phyloP scores from a whole-genome alignment of 2,329 filamentous ascomycete species.

The Zasmidium cellare region DNA sequence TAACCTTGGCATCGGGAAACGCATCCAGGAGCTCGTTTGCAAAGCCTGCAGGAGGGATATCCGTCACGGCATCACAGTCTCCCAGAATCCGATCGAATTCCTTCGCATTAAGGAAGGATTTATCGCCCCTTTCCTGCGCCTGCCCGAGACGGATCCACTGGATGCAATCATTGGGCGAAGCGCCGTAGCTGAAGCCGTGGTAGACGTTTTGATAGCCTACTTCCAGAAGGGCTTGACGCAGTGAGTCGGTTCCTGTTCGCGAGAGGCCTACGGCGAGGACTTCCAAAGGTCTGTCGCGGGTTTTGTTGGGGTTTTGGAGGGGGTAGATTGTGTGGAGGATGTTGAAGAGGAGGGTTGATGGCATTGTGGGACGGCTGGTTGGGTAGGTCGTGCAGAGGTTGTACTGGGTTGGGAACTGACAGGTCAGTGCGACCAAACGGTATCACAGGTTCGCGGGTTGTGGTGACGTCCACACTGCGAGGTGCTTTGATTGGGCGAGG shows the following conservation, averaged over 20 bases:
- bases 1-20: constrained; percentile 17
- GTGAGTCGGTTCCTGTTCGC: constrained; percentile 27
- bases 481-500: no score
- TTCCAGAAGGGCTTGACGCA: constrained; percentile 19
- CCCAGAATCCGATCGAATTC: background rate
- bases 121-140: background rate
- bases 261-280: constrained; percentile 25
- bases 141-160: background rate
- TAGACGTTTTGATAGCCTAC: constrained; percentile 24
- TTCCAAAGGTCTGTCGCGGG: constrained; percentile 13
- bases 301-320: background rate
- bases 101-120: background rate
- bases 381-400: background rate
- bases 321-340: background rate
- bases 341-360: background rate
- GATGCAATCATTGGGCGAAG: background rate
- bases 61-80: constrained; percentile 6
- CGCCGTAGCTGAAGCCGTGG: constrained; percentile 12
- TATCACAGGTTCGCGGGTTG: no score
- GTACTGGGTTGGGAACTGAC: background rate
- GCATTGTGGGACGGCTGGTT: no score
- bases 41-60: constrained; percentile 17
- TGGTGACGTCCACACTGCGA: no score
- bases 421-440: no score
- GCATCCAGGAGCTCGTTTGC: constrained; percentile 15